Evolutionary conservation across 768 basidiomycete genomes (phyloP), one percentile per base, ranked within the genome.

Genomic region (Zangia roseola): DNA sequence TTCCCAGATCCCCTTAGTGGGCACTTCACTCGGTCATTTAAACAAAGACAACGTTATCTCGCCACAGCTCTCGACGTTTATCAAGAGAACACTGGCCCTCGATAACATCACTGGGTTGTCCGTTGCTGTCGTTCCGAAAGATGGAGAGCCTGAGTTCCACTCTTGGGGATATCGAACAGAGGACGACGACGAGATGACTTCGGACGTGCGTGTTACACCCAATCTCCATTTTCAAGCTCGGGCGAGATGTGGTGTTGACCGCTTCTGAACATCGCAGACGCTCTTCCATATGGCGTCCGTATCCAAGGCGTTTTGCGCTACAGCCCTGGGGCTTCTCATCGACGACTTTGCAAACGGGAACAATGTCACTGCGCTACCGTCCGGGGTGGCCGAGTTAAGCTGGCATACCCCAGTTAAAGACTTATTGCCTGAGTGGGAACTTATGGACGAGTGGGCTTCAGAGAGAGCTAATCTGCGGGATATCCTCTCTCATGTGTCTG

Each of bases 361-460:
- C 20, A 74, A 73, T 35, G 49, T 54, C 5, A 69, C 73, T 0
- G 58, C 60, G 6, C 63, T 76, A 4, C 74, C 74, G 1, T n/a
- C 46, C 0, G 54, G 55, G 6, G 16, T 73, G 19, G 45, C 46
- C 1, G 57, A 65, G 41, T 47, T 76, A 12, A 62, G 52, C 5
- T 76, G 73, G 73, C 53, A 65, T 12, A 70, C 71, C 1, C 69
- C 64, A 49, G 28, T 76, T 35, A 50, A 39, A 20, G 70, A 73
- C 35, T 10, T 76, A 6, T 59, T 78, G 2, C 73, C 74, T 0
- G 65, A 62, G 14, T 79, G 77, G 75, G 42, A 55, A 44, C 65
- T 77, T 16, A 62, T 63, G 55, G 74, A 79, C 52, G 54, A 24
- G 7, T 73, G 69, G 67, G 72, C 74, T 0, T 70, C 59, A 14